Evolutionary conservation across 1,284 basidiomycete species (phyloP).

Genomic region (Ganoderma sp.): DNA sequence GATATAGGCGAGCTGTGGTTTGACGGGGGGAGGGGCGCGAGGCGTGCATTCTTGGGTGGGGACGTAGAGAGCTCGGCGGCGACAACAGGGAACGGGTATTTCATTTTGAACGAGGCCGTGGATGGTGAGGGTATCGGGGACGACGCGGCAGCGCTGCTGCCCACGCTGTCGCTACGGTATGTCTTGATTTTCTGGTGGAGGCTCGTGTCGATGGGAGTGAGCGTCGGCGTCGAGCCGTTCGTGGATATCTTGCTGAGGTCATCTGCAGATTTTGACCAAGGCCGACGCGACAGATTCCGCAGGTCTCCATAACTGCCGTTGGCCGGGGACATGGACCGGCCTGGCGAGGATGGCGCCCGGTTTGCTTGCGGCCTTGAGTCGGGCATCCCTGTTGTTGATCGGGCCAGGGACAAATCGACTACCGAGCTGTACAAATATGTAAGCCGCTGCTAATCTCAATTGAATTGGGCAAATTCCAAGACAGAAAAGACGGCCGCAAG

Average conservation of each 20-base stretch:
- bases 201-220: slow-evolving; percentile 50
- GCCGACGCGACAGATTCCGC: slow-evolving; percentile 67
- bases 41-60: slow-evolving; percentile 37
- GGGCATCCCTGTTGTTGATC: slow-evolving; percentile 54
- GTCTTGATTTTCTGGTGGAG: slow-evolving; percentile 68
- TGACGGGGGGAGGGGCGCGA: slow-evolving; percentile 31
- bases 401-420: slow-evolving; percentile 63
- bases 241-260: slow-evolving; percentile 67
- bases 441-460: neutral
- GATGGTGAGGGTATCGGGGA: slow-evolving; percentile 41
- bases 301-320: slow-evolving; percentile 64
- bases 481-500: no score
- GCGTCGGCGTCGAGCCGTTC: slow-evolving; percentile 43
- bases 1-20: slow-evolving; percentile 35
- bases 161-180: slow-evolving; percentile 48
- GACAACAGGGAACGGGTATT: slow-evolving; percentile 55
- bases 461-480: no score
- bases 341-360: slow-evolving; percentile 47
- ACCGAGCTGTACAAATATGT: slow-evolving; percentile 57
- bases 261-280: slow-evolving; percentile 80
- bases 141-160: slow-evolving; percentile 38
- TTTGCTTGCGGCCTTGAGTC: slow-evolving; percentile 37
- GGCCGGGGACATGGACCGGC: slow-evolving; percentile 39
- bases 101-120: slow-evolving; percentile 34
- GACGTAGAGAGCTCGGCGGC: slow-evolving; percentile 35